Conservation (phyloP, 345 rosid genomes). For the Bruguiera sexangula region DNA sequence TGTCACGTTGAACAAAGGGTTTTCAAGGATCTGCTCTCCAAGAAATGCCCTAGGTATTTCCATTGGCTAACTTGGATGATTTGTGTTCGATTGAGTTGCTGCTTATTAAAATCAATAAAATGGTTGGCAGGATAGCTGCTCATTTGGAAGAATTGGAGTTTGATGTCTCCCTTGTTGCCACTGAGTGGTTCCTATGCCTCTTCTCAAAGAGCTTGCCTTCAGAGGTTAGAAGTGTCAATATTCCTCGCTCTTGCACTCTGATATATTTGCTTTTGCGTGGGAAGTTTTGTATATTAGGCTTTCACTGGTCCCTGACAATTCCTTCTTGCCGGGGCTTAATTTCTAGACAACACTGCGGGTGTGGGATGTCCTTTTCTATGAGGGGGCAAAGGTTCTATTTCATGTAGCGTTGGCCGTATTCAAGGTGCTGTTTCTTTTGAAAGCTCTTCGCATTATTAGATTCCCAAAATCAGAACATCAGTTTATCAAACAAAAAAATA, state of each 20-base stretch:
- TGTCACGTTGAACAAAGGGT: constrained; percentile 99
- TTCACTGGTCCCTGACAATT: constrained; percentile 6
- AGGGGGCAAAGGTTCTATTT: constrained; percentile 95
- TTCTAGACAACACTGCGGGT: constrained; percentile 88
- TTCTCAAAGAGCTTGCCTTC: constrained; percentile 99
- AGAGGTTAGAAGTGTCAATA: constrained; percentile 54
- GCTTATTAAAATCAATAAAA: constrained; percentile 7
- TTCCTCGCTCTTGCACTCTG: neutral
- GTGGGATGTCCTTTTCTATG: constrained; percentile 98
- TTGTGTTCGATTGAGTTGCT: neutral
- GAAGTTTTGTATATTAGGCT: neutral
- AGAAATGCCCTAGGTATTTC: constrained; percentile 77
- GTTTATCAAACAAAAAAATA: neutral
- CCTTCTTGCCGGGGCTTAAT: neutral
- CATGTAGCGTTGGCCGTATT: constrained; percentile 97
- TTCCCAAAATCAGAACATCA: constrained; percentile 5
- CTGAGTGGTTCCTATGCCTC: constrained; percentile 99
- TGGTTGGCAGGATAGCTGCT: constrained; percentile 67
- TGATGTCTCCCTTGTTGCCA: constrained; percentile 97
- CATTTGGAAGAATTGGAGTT: constrained; percentile 90
- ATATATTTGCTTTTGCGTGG: neutral
- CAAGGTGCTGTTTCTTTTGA: constrained; percentile 57
- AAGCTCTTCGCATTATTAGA: no score
- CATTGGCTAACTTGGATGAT: constrained; percentile 1
- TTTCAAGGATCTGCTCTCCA: constrained; percentile 81